Conservation (phyloP, 805 yeast genomes). For the Candida orba region DNA sequence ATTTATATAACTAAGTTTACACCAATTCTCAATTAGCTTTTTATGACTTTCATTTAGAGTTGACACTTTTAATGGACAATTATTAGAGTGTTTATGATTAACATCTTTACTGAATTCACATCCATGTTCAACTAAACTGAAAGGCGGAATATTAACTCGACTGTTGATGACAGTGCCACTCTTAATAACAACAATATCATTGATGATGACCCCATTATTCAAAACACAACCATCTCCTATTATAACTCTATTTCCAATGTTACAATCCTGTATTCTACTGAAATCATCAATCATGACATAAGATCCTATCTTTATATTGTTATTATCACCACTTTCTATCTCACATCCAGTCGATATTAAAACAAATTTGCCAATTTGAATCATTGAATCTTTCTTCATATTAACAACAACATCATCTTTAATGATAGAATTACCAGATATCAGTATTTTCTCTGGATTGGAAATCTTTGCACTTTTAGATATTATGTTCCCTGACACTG, state of each 20-base stretch:
- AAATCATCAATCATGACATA: slow-evolving; percentile 36
- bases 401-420: slow-evolving; percentile 16
- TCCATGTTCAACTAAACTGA: slow-evolving; percentile 30
- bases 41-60: slow-evolving; percentile 24
- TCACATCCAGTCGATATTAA: slow-evolving; percentile 24
- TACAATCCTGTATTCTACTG: slow-evolving; percentile 28
- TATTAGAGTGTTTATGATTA: neutral
- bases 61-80: slow-evolving; percentile 6
- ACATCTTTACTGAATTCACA: neutral
- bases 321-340: slow-evolving; percentile 7
- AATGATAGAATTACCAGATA: slow-evolving; percentile 42
- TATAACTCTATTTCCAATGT: slow-evolving; percentile 42
- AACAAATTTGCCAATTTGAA: slow-evolving; percentile 39
- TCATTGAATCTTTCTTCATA: slow-evolving; percentile 19
- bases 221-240: slow-evolving; percentile 37
- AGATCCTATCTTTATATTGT: slow-evolving; percentile 38
- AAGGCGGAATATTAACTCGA: slow-evolving; percentile 43
- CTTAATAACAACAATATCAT: slow-evolving; percentile 46
- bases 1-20: slow-evolving; percentile 17
- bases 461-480: slow-evolving; percentile 35
- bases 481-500: slow-evolving; percentile 44
- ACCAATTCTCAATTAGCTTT: slow-evolving; percentile 20
- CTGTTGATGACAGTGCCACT: slow-evolving; percentile 36
- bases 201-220: slow-evolving; percentile 31
- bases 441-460: slow-evolving; percentile 36